Base-by-base conservation (phyloP, 305 asterid genomes). In the Nicotiana rustica region DNA sequence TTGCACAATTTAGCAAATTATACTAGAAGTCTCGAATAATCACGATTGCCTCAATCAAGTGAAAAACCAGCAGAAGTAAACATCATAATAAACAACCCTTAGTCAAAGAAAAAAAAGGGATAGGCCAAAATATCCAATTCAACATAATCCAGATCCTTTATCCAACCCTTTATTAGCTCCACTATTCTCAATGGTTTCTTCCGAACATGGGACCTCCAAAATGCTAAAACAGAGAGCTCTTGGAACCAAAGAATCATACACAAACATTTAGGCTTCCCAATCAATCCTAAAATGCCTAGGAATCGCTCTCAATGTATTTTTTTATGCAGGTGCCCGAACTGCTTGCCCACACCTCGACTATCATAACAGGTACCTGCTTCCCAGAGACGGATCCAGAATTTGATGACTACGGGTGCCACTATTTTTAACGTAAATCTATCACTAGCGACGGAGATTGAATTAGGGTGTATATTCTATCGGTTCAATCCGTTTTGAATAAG, bases 221-320 rank as follows among this genome's bases (percentile, higher is more conserved):
- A 33, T 68, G 76, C 55, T n/a, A 68, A 36, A 12, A 67, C 2
- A 17, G 29, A 68, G 76, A 68, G 76, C 76, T 68, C 18, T 35
- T n/a, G 17, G 76, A 36, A 68, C 56, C 56, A 68, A 31, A 36
- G 76, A 8, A 14, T 17, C 76, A 17, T 68, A 36, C 31, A 17
- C 31, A 49, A 68, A 68, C 36, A 68, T 29, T 68, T 36, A 68
- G 76, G 55, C 55, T 36, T 68, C 76, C 9, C 9, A 68, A 68
- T 35, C 9, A 36, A 69, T 69, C n/a, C 57, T 33, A 69, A 69
- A n/a, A 69, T 69, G 57, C 57, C 57, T 69, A 38, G 2, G 33
- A 10, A 38, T 69, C 44, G 10, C 57, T 65, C n/a, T 65, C 31
- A 5, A 68, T 4, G 77, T 69, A 15, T 67, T 2, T 8, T 41